Percentiles rank a stretch among this genome's conserved stretches.
Conservation (phyloP, 164 flowering plant species). For the Echeveria elegans region DNA sequence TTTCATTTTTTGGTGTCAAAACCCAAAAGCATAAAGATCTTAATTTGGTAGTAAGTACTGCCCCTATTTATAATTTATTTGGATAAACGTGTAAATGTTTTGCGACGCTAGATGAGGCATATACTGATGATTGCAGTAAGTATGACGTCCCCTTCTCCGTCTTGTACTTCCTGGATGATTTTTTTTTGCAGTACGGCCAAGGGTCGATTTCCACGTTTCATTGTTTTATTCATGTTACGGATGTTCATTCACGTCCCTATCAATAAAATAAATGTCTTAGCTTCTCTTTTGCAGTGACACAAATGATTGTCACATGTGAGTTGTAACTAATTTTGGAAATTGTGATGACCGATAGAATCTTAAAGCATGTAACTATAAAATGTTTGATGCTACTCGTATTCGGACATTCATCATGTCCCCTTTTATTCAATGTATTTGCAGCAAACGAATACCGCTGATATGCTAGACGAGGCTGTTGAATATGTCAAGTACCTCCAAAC, state of each 20-base stretch:
- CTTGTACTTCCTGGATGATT: not conserved
- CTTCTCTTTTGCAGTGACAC: too few species aligned
- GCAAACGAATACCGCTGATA: conserved; percentile 98
- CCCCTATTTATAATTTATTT: too few species aligned
- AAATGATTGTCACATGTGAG: not conserved
- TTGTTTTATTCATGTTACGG: not conserved
- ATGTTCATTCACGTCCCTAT: not conserved
- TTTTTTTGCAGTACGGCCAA: too few species aligned
- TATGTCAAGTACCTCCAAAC: conserved; percentile 85
- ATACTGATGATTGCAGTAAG: not conserved
- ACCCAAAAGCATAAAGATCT: not conserved
- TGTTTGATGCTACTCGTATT: not conserved
- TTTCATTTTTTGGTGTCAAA: too few species aligned
- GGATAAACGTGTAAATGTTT: too few species aligned
- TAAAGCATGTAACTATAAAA: not conserved
- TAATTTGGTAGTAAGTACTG: too few species aligned
- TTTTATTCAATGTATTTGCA: conserved; percentile 20
- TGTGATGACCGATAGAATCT: not conserved
- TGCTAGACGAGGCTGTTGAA: conserved; percentile 93
- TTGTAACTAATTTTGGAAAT: not conserved
- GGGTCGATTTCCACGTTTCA: not conserved
- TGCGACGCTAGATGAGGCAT: too few species aligned
- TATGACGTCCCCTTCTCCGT: not conserved
- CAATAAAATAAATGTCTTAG: too few species aligned
- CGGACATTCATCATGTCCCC: not conserved